Conservation (phyloP, 805 yeast species). For the Candida michaelii region DNA sequence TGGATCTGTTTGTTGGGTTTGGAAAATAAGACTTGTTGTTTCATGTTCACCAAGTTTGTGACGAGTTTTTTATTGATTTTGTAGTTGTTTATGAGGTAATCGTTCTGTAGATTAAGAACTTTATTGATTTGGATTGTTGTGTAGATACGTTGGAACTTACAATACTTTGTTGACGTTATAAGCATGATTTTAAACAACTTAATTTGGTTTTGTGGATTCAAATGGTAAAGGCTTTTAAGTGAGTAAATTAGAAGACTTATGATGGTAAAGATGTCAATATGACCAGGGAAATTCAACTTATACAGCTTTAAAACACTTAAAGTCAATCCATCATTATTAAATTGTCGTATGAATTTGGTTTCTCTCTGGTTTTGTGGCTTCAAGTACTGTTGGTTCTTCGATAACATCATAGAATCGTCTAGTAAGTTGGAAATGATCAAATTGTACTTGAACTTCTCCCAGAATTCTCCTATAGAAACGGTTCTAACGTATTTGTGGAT, state of each 20-base stretch:
- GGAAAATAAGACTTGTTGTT: constrained; percentile 30
- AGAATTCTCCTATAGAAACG: constrained; percentile 19
- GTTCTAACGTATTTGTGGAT: constrained; percentile 28
- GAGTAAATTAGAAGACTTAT: constrained; percentile 28
- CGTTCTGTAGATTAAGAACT: constrained; percentile 23
- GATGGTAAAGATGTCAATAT: constrained; percentile 17
- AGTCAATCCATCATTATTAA: constrained; percentile 25
- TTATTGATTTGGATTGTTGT: constrained; percentile 24
- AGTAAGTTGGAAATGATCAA: constrained; percentile 37
- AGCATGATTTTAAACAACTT: constrained; percentile 32
- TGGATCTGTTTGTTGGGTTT: constrained; percentile 16
- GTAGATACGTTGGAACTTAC: constrained; percentile 26
- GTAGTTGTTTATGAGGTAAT: constrained; percentile 34
- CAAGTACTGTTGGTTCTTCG: constrained; percentile 40
- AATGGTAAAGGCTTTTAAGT: constrained; percentile 17
- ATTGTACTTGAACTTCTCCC: constrained; percentile 44
- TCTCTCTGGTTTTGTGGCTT: constrained; percentile 13
- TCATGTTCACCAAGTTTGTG: constrained; percentile 28
- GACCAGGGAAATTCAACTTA: constrained; percentile 12
- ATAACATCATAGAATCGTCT: constrained; percentile 42
- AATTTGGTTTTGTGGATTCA: constrained; percentile 14
- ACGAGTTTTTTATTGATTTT: constrained; percentile 37
- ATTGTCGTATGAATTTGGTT: constrained; percentile 4
- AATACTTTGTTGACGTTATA: constrained; percentile 26
- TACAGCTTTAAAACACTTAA: constrained; percentile 12